These are phyloP conservation scores for Leccinum rimulosum DNA, from an alignment of 768 basidiomycete genomes.

Conservation along the genomic window DNA sequence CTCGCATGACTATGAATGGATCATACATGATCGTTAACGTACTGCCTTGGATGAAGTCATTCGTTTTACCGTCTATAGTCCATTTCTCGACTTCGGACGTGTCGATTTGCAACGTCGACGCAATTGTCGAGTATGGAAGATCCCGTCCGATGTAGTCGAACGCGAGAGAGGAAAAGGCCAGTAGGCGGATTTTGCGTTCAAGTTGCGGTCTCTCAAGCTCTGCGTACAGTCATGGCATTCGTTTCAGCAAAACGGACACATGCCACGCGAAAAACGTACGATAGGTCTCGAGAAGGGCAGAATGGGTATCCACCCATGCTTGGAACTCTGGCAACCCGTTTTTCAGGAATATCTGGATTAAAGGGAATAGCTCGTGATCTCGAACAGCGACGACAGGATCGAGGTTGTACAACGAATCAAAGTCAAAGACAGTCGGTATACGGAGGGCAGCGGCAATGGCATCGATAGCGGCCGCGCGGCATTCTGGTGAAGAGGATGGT, in stretches of 20 bases:
- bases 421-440: conserved; percentile 69
- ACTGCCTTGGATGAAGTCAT: neutral
- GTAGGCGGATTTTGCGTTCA: conserved; percentile 76
- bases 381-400: conserved; percentile 65
- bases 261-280: conserved; percentile 38
- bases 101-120: conserved; percentile 63
- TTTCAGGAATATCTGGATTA: conserved; percentile 74
- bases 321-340: conserved; percentile 60
- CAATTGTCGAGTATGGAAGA: conserved; percentile 69
- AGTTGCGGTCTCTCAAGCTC: conserved; percentile 58
- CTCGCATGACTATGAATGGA: conserved; percentile 63
- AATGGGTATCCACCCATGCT: conserved; percentile 55
- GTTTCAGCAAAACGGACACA: neutral
- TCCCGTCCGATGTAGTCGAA: conserved; percentile 73
- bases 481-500: conserved; percentile 49
- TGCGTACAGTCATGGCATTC: conserved; percentile 16
- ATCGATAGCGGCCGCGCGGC: conserved; percentile 54
- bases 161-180: conserved; percentile 74
- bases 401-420: conserved; percentile 76
- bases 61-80: conserved; percentile 74
- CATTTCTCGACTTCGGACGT: conserved; percentile 73
- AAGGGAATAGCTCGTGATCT: conserved; percentile 67
- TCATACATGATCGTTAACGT: neutral
- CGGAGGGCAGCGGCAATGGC: conserved; percentile 64
- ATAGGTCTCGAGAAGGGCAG: conserved; percentile 50